A percentile compares a stretch with the other conserved stretches of the same genome.
phyloP scores from a whole-genome alignment of 2,329 filamentous ascomycete genomes.

The Arthrobotrys sphaeroides region DNA sequence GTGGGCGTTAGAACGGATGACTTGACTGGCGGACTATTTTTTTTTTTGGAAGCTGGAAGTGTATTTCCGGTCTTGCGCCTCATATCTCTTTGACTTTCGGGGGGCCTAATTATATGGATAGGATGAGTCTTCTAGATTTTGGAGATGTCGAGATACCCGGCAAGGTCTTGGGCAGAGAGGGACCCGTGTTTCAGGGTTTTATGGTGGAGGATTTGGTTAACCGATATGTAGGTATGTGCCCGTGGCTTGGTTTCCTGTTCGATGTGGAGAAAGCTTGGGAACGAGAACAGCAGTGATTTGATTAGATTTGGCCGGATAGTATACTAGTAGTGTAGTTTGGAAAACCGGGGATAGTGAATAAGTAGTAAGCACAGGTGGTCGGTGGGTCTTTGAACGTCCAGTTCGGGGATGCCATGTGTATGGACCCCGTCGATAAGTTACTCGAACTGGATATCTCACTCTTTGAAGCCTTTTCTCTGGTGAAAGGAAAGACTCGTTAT shows the following conservation, averaged over 20 bases:
- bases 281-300: neutral
- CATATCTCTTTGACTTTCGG: no score
- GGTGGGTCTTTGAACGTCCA: neutral
- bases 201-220: neutral
- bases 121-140: neutral
- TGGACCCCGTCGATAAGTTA: no score
- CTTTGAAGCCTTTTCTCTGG: no score
- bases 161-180: no score
- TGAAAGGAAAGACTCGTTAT: neutral
- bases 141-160: neutral
- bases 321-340: neutral
- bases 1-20: neutral
- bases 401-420: neutral
- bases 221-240: neutral
- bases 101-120: no score
- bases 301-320: constrained; percentile 10
- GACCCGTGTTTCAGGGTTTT: neutral
- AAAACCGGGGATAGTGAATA: constrained; percentile 9
- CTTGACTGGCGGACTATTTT: no score
- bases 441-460: no score
- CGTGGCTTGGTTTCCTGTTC: neutral
- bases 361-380: neutral
- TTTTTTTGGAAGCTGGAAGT: no score
- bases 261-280: neutral
- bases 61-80: no score